Evolutionary conservation across 1,139 yeast species (phyloP), one percentile per base, ranked within the genome.

Genomic region (Hemisphaericaspora lyxosophila): DNA sequence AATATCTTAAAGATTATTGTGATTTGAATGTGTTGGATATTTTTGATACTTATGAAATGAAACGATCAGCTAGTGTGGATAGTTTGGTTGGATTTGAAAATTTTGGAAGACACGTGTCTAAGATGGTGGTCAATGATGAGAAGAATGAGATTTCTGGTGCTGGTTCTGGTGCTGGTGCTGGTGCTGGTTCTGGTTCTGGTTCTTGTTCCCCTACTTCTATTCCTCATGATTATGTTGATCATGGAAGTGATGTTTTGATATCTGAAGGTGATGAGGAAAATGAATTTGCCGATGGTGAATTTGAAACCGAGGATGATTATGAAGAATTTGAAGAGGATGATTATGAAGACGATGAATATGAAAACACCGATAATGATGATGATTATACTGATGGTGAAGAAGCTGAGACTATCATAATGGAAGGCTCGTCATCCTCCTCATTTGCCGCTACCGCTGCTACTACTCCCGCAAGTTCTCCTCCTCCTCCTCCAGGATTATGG

Each of bases 11-110:
- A 48, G 70, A 74, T 52, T 67, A 75, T 48, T 80, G 88, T 43
- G 88, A 82, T 53, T 70, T 80, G 34, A 80, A 82, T 48, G 86
- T 82, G 1, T 62, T 82, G 53, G 89, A 82, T 55, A 57, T 78
- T 40, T 64, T 75, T 50, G 61, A 60, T 33, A 45, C 49, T 26
- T 55, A 63, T 39, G 61, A 56, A 26, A n/a, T 11, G 7, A 14
- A 50, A 9, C 27, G 17, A 15, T 31, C 32, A 31, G 9, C 45
- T 3, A 9, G 9, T 15, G 11, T 16, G 11, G 30, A 27, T 15
- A 9, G 15, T 16, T 14, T 20, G 23, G 3, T 60, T 70, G 46
- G 65, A 62, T 62, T 67, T 49, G 58, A 66, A 32, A 62, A 61
- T 55, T 64, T 60, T 47, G 75, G 75, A 7, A 58, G 63, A 31